Evolutionary conservation across 23 red algal species (phyloP).

Genomic region (Chondrus crispus): DNA sequence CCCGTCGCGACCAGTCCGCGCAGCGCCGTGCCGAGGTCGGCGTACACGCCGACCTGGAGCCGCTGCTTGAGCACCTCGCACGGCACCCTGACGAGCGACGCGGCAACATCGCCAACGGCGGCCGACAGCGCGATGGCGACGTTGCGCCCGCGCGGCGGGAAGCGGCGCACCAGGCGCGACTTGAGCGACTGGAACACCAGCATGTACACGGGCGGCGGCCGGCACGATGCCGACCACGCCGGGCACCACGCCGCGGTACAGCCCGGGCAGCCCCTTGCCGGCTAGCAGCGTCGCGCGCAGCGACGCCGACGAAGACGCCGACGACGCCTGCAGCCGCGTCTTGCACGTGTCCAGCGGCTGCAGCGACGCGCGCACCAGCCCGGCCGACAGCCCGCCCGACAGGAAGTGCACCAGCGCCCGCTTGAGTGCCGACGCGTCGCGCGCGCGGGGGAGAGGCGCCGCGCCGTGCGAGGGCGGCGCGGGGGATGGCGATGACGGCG

Average conservation of each 20-base stretch:
- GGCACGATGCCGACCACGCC: conserved; percentile 66
- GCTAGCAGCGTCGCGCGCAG: conserved; percentile 14
- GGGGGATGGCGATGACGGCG: neutral
- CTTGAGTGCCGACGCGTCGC: neutral
- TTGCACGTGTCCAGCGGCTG: conserved; percentile 75
- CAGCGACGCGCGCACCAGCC: conserved; percentile 48
- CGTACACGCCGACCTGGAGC: conserved; percentile 79
- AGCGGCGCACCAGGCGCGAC: neutral
- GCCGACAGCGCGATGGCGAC: conserved; percentile 57
- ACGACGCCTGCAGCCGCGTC: conserved; percentile 67
- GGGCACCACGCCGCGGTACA: conserved; percentile 68
- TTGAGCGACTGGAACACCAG: conserved; percentile 48
- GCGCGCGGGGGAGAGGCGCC: neutral
- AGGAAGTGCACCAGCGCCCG: conserved; percentile 39
- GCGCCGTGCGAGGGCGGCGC: neutral
- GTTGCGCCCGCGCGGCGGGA: neutral
- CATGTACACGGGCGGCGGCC: conserved; percentile 68
- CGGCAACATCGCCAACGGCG: conserved; percentile 73
- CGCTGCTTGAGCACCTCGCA: conserved; percentile 93
- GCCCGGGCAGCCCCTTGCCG: conserved; percentile 42
- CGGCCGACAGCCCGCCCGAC: conserved; percentile 58
- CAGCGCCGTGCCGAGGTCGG: conserved; percentile 41
- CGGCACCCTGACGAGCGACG: conserved; percentile 80
- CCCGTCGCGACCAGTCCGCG: neutral
- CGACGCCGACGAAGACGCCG: neutral